phyloP scores from a whole-genome alignment of 768 basidiomycete genomes.

The Trametes villosa region DNA sequence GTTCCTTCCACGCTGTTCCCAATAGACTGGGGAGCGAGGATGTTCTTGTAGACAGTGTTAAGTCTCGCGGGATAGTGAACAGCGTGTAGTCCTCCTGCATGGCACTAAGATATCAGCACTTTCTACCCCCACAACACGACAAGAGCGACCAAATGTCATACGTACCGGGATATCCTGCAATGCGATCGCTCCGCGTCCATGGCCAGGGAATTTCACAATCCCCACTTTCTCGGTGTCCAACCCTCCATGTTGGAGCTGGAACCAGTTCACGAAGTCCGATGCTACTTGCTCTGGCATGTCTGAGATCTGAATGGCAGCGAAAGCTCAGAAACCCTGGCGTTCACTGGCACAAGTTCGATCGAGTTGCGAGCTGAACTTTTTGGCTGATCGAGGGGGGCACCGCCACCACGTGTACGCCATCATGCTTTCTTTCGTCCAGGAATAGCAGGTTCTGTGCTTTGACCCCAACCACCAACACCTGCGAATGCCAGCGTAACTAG shows the following conservation, averaged over 20 bases:
- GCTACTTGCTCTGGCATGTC: background rate
- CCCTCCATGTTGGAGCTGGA: slow-evolving; percentile 51
- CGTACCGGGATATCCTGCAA: slow-evolving; percentile 72
- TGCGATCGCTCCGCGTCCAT: slow-evolving; percentile 78
- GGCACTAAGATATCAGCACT: background rate
- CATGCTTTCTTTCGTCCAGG: background rate
- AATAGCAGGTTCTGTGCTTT: slow-evolving; percentile 13
- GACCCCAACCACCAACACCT: background rate
- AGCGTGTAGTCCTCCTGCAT: slow-evolving; percentile 71
- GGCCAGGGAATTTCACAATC: slow-evolving; percentile 50
- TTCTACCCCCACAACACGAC: background rate
- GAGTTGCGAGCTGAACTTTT: background rate
- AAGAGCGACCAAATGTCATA: background rate
- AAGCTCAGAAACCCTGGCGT: background rate
- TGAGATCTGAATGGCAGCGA: background rate
- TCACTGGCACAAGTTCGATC: background rate
- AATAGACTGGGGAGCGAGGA: slow-evolving; percentile 66
- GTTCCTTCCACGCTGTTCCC: slow-evolving; percentile 65
- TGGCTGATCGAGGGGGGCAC: background rate
- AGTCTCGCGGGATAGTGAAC: slow-evolving; percentile 78
- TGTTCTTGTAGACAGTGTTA: slow-evolving; percentile 81
- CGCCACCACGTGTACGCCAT: background rate
- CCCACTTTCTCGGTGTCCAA: slow-evolving; percentile 53
- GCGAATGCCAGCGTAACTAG: too few species aligned
- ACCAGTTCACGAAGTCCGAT: slow-evolving; percentile 58